phyloP scores from a whole-genome alignment of 306 rosid species.

The Phaseolus lunatus region DNA sequence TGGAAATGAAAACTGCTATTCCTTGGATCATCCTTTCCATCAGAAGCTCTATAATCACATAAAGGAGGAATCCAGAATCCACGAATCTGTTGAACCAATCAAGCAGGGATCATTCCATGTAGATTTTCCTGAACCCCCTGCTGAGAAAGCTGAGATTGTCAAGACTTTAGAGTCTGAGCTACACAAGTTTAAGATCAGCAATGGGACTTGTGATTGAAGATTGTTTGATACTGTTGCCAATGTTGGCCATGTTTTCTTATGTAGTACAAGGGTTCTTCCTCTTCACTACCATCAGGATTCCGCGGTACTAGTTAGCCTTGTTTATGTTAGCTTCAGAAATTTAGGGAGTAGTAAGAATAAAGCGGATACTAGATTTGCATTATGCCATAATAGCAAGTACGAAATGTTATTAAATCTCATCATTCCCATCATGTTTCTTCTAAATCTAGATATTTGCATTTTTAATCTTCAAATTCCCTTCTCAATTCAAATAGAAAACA shows the following conservation, averaged over 20 bases:
- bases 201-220: conserved; percentile 46
- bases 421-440: conserved; percentile 6
- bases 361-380: conserved; percentile 45
- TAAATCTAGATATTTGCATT: neutral
- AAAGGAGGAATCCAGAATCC: conserved; percentile 62
- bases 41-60: conserved; percentile 76
- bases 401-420: conserved; percentile 51
- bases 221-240: conserved; percentile 19
- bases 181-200: conserved; percentile 61
- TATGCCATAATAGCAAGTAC: conserved; percentile 41
- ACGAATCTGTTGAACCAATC: conserved; percentile 52
- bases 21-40: conserved; percentile 82
- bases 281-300: conserved; percentile 35
- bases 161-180: conserved; percentile 74
- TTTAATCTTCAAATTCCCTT: neutral
- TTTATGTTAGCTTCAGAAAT: conserved; percentile 54
- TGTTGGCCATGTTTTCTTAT: conserved; percentile 38
- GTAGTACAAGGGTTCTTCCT: conserved; percentile 37
- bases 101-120: conserved; percentile 88
- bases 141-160: conserved; percentile 62
- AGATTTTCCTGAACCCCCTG: conserved; percentile 65
- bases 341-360: conserved; percentile 46
- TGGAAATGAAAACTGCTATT: conserved; percentile 67
- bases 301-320: conserved; percentile 40
- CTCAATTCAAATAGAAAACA: neutral